phyloP scores from a whole-genome alignment of 2,329 filamentous ascomycete genomes.

The Paracamarosporium sp. region DNA sequence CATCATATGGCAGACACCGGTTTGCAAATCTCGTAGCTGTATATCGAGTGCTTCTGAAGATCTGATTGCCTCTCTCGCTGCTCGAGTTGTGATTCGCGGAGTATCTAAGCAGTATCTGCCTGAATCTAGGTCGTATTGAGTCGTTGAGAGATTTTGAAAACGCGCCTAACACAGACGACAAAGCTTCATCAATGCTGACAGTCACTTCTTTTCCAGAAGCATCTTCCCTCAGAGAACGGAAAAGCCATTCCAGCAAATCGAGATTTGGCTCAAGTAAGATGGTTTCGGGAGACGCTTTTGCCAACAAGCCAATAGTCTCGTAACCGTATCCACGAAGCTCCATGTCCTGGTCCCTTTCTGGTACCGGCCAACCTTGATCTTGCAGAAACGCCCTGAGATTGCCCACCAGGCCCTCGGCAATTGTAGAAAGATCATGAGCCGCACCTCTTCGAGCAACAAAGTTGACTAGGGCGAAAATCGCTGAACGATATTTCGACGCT shows the following conservation, averaged over 20 bases:
- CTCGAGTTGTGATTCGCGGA: constrained; percentile 23
- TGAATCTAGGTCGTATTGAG: constrained; percentile 47
- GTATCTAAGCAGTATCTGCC: constrained; percentile 43
- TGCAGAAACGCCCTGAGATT: constrained; percentile 77
- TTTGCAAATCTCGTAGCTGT: constrained; percentile 90
- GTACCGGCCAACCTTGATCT: constrained; percentile 81
- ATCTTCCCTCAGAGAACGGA: constrained; percentile 82
- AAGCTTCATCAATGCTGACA: constrained; percentile 86
- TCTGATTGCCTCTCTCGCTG: constrained; percentile 48
- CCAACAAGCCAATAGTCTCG: constrained; percentile 85
- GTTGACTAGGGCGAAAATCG: constrained; percentile 84
- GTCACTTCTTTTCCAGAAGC: constrained; percentile 74
- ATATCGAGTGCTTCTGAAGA: constrained; percentile 71
- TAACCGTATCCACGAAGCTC: constrained; percentile 81
- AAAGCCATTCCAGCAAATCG: constrained; percentile 76
- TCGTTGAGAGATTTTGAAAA: constrained; percentile 56
- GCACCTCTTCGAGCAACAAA: constrained; percentile 82
- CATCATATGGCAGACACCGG: constrained; percentile 79
- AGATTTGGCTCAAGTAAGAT: constrained; percentile 59
- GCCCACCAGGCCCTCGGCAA: constrained; percentile 72
- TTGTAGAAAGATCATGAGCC: constrained; percentile 63
- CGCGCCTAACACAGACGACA: constrained; percentile 76
- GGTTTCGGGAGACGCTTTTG: constrained; percentile 68
- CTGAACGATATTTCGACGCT: constrained; percentile 77
- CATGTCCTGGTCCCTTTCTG: constrained; percentile 62